A percentile compares a stretch with the other conserved stretches of the same genome.
phyloP scores from a whole-genome alignment of 2,329 filamentous ascomycete species.

The Lasiodiplodia gonubiensis region DNA sequence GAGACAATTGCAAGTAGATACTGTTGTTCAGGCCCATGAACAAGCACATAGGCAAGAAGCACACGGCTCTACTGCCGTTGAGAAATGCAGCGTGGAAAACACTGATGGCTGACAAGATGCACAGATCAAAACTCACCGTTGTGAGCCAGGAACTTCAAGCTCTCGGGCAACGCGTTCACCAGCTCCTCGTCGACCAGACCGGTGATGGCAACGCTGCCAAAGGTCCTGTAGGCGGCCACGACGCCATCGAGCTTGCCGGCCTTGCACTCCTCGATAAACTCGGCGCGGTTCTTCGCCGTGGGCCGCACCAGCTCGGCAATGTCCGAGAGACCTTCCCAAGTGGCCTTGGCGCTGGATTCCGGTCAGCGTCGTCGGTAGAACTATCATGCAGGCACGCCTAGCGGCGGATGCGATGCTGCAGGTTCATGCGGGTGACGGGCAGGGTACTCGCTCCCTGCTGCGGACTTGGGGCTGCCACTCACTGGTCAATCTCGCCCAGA shows the following conservation, averaged over 20 bases:
- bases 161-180: slow-evolving; percentile 55
- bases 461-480: slow-evolving; percentile 41
- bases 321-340: slow-evolving; percentile 66
- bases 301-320: slow-evolving; percentile 71
- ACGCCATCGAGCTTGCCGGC: slow-evolving; percentile 70
- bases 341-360: slow-evolving; percentile 64
- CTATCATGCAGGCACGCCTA: slow-evolving; percentile 2
- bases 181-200: slow-evolving; percentile 74
- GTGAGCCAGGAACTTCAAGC: slow-evolving; percentile 49
- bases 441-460: slow-evolving; percentile 10
- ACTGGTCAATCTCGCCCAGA: slow-evolving; percentile 69
- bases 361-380: background rate
- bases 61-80: no score
- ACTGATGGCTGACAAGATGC: background rate
- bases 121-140: slow-evolving; percentile 49
- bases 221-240: slow-evolving; percentile 72
- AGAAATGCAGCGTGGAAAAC: no score
- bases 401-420: background rate
- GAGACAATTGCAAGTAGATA: background rate
- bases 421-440: slow-evolving; percentile 1
- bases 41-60: no score
- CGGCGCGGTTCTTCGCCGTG: slow-evolving; percentile 64
- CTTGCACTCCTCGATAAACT: slow-evolving; percentile 72
- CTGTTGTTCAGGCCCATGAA: no score
- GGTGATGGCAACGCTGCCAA: slow-evolving; percentile 67